Evolutionary conservation across 140 eudicot species (phyloP).

Genomic region (Ambrosia hybrid): DNA sequence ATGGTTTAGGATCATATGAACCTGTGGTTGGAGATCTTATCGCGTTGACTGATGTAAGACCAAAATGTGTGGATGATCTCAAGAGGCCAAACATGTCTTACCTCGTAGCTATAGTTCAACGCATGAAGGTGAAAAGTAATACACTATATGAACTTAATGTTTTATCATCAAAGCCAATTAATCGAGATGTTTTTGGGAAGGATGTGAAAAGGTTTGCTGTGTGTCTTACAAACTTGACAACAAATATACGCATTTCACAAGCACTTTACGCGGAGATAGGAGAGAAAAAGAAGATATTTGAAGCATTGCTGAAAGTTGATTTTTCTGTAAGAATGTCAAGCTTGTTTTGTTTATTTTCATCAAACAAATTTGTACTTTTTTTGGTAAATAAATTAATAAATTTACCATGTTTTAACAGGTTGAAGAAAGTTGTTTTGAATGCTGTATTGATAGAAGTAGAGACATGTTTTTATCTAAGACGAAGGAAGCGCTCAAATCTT

Average conservation of each 20-base stretch:
- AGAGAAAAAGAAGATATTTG: conserved; percentile 31
- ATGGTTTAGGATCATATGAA: conserved; percentile 28
- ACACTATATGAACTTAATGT: not conserved
- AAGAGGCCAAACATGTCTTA: conserved; percentile 35
- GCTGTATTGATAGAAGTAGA: conserved; percentile 25
- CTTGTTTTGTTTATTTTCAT: not conserved
- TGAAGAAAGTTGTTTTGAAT: conserved; percentile 34
- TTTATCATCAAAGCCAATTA: no score
- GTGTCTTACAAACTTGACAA: conserved; percentile 51
- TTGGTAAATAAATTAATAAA: not conserved
- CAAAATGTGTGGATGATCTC: conserved; percentile 56
- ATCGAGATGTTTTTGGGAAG: not conserved
- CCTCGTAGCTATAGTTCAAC: conserved; percentile 38
- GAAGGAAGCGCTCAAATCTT: conserved; percentile 2
- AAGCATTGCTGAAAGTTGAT: conserved; percentile 36
- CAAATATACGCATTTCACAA: conserved; percentile 56
- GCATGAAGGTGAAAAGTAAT: not conserved
- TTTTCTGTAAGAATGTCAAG: conserved; percentile 31
- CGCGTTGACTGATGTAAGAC: conserved; percentile 54
- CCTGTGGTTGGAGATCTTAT: conserved; percentile 64
- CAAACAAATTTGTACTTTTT: not conserved
- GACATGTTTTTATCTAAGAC: conserved; percentile 3
- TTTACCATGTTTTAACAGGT: conserved; percentile 33
- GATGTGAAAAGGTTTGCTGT: conserved; percentile 35
- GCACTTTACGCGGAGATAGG: conserved; percentile 45